Conservation (phyloP, 352 stramenopile species). For the Pythium phragmitis region DNA sequence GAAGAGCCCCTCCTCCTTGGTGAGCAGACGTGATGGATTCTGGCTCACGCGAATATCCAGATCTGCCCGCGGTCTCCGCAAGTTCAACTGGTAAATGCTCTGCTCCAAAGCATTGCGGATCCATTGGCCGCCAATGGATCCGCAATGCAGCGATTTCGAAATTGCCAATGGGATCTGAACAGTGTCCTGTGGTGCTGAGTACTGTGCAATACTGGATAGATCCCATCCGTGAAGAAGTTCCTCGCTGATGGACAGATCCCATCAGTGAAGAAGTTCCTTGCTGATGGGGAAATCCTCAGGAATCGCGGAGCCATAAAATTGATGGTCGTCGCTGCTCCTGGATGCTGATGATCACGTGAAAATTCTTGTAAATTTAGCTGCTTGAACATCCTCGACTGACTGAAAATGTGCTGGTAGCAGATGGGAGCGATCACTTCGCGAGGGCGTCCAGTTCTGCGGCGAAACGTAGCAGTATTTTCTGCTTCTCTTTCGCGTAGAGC, state of each 20-base stretch:
- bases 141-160: not conserved
- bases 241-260: not conserved
- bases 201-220: not conserved
- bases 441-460: conserved; percentile 24
- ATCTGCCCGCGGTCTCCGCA: not conserved
- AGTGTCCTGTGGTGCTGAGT: too few species aligned
- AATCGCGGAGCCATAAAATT: not conserved
- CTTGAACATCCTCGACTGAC: conserved; percentile 7
- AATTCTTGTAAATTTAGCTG: not conserved
- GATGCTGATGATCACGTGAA: not conserved
- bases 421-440: not conserved
- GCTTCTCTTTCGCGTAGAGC: conserved; percentile 32
- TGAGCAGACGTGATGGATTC: conserved; percentile 19
- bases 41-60: conserved; percentile 9
- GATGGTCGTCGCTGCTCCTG: not conserved
- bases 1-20: not conserved
- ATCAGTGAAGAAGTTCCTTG: not conserved
- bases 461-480: conserved; percentile 29
- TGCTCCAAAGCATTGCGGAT: too few species aligned
- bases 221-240: not conserved
- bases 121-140: not conserved
- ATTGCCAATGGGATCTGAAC: not conserved
- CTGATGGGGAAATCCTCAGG: not conserved
- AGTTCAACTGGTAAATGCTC: conserved; percentile 18
- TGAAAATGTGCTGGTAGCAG: not conserved